Base-by-base conservation (phyloP, 257 asterid species). In the Forsythia viridissima region DNA sequence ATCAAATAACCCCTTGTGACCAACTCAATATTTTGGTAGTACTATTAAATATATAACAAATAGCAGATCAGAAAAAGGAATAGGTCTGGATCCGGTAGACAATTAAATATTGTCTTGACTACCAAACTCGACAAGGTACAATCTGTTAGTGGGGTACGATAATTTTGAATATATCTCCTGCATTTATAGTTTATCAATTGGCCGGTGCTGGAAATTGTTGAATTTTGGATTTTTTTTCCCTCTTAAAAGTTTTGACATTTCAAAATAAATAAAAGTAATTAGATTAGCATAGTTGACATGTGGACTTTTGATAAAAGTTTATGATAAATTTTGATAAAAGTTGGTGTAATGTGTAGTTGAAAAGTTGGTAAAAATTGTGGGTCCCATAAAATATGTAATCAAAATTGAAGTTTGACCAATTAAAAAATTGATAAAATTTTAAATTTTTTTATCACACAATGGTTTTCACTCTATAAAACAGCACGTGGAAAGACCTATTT, bases 121-220 rank as follows among this genome's bases (percentile, higher is more conserved):
- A 76, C 84, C 82, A 63, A 79, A 82, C 77, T 82, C 78, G 79
- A 82, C 82, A 85, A 68, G 61, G 76, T 75, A 59, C 72, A 77
- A 74, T 79, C 72, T 51, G 37, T n/a, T 76, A 12, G 82, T 79
- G 80, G 83, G 84, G 79, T 76, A 37, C 18, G 43, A 76, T 24
- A 37, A 74, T 41, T 70, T 74, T 76, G 48, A 68, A 83, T 73
- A 4, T 48, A 46, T 21, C 55, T 46, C 67, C 67, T 24, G 61
- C n/a, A 48, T 76, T 61, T 39, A 70, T 57, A 76, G 43, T 80
- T 70, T 77, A 77, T 76, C 38, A 65, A 75, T 76, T 72, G 80
- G 34, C 57, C 67, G 74, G 38, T 12, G 51, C 76, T 8, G 70
- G 38, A 24, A 63, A 24, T 63, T 63, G 40, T 63, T 61, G 16